Evolutionary conservation across 164 flowering plant species (phyloP), one percentile per base, ranked within the genome.

Genomic region (Stephania cephalantha): DNA sequence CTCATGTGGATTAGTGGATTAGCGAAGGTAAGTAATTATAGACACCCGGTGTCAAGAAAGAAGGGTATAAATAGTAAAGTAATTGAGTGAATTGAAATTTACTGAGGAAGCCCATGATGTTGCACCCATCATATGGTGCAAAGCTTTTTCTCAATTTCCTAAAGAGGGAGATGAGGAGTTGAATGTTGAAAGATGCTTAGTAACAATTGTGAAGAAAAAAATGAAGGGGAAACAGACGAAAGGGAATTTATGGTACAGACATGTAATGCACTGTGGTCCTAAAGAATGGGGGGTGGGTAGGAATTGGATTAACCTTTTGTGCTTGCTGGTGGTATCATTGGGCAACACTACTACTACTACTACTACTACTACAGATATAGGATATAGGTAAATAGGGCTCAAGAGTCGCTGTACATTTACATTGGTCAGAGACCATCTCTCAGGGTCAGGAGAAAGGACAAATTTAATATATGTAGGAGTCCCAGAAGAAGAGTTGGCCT

Each of bases 301-400:
- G 74, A 35, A 35, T 35, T 35, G 42, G 42, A 30, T 55, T 25
- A 12, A 25, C 25, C 65, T 72, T 31, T 30, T 72, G 46, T 55
- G 35, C 46, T 25, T 25, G 25, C 25, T 25, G 25, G 25, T 35
- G 30, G 46, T 17, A 15, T 53, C 22, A 31, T 71, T 71, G 63
- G 73, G n/a, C n/a, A 30, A 30, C 70, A 71, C 53, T 15, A 63
- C 42, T 35, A 35, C 42, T 35, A 35, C 1, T 35, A 35, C 42
- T 35, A 35, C 4, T 35, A 35, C 42, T 35, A 35, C 42, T 35
- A 35, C 42, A 35, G 42, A 35, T 35, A 35, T 25, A 10, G 45
- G 31, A 61, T 55, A 25, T 12, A 66, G 73, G 18, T 35, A n/a
- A 64, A 29, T 71, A 71, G 74, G 74, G 46, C 72, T 74, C 77